Percentiles rank a stretch among this genome's conserved stretches.
Evolutionary conservation across 768 basidiomycete species (phyloP).

Genomic region (Gloeophyllum trabeum): DNA sequence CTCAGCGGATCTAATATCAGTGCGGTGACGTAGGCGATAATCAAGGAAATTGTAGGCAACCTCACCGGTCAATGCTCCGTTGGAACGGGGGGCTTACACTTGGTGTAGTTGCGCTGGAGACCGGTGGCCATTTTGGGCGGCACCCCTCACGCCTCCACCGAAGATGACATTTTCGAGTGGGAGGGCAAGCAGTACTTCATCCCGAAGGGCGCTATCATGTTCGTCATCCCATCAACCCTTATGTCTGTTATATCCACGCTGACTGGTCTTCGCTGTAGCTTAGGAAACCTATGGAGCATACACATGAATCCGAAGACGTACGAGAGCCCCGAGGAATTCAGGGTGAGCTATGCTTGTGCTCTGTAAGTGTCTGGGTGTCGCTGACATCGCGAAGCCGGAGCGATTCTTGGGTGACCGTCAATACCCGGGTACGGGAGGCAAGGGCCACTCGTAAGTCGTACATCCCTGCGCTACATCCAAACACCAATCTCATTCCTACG

Average conservation of each 20-base stretch:
- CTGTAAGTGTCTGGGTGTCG: background rate
- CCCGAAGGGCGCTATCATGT: constrained; percentile 10
- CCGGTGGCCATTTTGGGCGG: constrained; percentile 10
- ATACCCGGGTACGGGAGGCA: constrained; percentile 5
- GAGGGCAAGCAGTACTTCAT: constrained; percentile 9
- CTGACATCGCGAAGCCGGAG: constrained; percentile 4
- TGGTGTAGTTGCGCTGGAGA: constrained; percentile 7
- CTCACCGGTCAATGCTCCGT: background rate
- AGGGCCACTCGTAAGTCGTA: constrained; percentile 5
- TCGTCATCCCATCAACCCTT: background rate
- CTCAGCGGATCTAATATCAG: too few relatives aligned
- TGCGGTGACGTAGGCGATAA: too few relatives aligned
- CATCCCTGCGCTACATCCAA: too few relatives aligned
- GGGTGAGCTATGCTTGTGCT: background rate
- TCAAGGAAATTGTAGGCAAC: background rate
- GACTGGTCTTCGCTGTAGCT: background rate
- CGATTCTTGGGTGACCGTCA: constrained; percentile 4
- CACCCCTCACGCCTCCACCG: constrained; percentile 10
- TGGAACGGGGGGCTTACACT: constrained; percentile 1
- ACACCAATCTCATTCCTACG: too few relatives aligned
- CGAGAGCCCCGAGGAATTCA: constrained; percentile 5
- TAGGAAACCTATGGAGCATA: constrained; percentile 9
- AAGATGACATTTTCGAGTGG: constrained; percentile 7
- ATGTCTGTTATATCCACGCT: background rate
- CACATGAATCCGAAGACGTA: constrained; percentile 9